Base-by-base conservation (phyloP, 176 grass and related monocot genomes). In the Urochloa ruziziensis region DNA sequence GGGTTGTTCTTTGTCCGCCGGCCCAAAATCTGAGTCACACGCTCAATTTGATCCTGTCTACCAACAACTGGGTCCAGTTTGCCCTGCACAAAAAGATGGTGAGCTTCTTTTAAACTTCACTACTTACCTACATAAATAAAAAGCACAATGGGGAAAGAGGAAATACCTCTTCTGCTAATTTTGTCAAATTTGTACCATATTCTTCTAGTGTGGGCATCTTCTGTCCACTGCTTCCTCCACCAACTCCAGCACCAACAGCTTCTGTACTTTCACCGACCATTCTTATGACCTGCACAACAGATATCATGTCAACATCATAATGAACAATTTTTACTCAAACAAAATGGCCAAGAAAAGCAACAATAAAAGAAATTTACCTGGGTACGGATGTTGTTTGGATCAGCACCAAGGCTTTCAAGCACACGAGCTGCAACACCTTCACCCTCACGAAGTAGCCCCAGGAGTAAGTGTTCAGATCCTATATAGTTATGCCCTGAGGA, bases 191-290 rank as follows among this genome's bases (percentile, higher is more conserved):
- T 87, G 96, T 99, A 72, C 96, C 96, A 23, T 99, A 99, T 73
- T 99, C 96, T 84, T 99, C 96, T 66, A 99, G 96, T 21, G 96
- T 99, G 9, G 96, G 96, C 93, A 95, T 94, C 86, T 99, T 99
- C 85, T 93, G 91, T 7, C 96, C 93, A 80, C 96, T 93, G 66
- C 89, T 93, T 73, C 91, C 96, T 23, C 96, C 96, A 32, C 93
- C 96, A 89, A 98, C 92, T 78, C 89, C 93, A 70, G 93, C 96
- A 86, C 96, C 93, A 42, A 95, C 89, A 59, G 91, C 91, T 91
- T 99, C 96, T 5, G 96, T 90, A 67, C 91, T 99, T 85, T 99
- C 96, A 29, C 96, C 96, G 74, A 99, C 91, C 96, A 99, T 99
- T 86, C 96, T 79, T 91, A 99, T 99, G 56, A 99, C 96, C 96